phyloP scores from a whole-genome alignment of 345 rosid genomes.

The Lumnitzera littorea region DNA sequence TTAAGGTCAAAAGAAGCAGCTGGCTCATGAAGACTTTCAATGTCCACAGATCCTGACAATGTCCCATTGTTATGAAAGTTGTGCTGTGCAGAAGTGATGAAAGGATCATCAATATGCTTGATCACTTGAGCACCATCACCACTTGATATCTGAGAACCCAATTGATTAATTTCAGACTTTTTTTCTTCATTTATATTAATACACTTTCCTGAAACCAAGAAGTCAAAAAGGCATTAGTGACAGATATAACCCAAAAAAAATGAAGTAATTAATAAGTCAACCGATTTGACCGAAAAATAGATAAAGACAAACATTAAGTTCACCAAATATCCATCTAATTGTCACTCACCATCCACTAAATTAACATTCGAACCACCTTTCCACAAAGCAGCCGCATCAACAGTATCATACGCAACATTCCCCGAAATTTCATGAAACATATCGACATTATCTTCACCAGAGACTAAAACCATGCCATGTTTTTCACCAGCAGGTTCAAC shows the following conservation, averaged over 20 bases:
- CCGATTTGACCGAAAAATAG: no score
- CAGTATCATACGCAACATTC: conserved; percentile 12
- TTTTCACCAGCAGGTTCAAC: conserved; percentile 37
- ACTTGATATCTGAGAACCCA: conserved; percentile 10
- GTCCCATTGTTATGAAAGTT: conserved; percentile 17
- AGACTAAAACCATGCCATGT: conserved; percentile 15
- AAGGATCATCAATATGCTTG: conserved; percentile 11
- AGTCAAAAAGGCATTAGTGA: conserved; percentile 1
- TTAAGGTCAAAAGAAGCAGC: conserved; percentile 19
- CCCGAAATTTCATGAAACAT: conserved; percentile 16
- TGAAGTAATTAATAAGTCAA: neutral
- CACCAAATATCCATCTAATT: neutral
- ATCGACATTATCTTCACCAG: conserved; percentile 21
- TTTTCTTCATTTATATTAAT: conserved; percentile 13
- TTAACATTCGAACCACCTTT: conserved; percentile 8
- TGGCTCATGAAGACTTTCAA: conserved; percentile 20
- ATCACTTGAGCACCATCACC: conserved; percentile 12
- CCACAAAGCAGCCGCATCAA: conserved; percentile 10
- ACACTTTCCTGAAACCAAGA: conserved; percentile 16
- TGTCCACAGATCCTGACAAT: conserved; percentile 12
- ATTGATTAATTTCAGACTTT: conserved; percentile 8
- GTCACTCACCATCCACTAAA: conserved; percentile 17
- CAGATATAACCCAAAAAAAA: neutral
- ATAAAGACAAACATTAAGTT: no score
- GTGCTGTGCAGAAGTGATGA: conserved; percentile 7